These are phyloP conservation scores for Echinochloa phyllopogon DNA, from an alignment of 176 grass and related monocot species.

Conservation along the genomic window DNA sequence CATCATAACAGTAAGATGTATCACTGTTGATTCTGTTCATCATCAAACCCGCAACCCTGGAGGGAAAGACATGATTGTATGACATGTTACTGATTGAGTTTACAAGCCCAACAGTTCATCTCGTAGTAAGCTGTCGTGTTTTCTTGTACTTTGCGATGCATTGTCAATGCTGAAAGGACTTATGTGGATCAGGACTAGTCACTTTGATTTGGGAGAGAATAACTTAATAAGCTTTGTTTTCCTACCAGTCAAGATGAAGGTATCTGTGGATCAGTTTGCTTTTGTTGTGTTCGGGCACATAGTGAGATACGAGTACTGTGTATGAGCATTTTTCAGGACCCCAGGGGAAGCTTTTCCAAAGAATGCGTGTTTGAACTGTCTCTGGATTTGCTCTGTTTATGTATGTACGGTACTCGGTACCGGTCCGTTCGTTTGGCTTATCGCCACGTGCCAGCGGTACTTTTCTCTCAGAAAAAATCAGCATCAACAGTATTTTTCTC, in stretches of 20 bases:
- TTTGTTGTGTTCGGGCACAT: background rate
- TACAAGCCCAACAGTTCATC: background rate
- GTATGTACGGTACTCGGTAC: too few species aligned
- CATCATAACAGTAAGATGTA: background rate
- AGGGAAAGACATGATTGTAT: slow-evolving; percentile 31
- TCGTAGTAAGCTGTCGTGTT: background rate
- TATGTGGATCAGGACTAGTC: background rate
- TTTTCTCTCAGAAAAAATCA: too few species aligned
- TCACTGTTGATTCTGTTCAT: background rate
- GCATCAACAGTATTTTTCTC: too few species aligned
- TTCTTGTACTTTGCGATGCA: background rate
- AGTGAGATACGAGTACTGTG: background rate
- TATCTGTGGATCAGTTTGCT: background rate
- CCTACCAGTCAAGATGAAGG: background rate
- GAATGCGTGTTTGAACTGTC: background rate
- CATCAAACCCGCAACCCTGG: background rate
- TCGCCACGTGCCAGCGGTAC: too few species aligned
- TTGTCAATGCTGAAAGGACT: background rate
- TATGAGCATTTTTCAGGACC: background rate
- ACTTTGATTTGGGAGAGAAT: background rate
- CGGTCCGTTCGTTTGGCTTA: too few species aligned
- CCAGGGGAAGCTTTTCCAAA: background rate
- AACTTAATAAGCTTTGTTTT: background rate
- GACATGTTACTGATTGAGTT: slow-evolving; percentile 28
- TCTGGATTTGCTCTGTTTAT: background rate